These are phyloP conservation scores for Naematelia encephala DNA, from an alignment of 768 basidiomycete species.

Conservation along the genomic window DNA sequence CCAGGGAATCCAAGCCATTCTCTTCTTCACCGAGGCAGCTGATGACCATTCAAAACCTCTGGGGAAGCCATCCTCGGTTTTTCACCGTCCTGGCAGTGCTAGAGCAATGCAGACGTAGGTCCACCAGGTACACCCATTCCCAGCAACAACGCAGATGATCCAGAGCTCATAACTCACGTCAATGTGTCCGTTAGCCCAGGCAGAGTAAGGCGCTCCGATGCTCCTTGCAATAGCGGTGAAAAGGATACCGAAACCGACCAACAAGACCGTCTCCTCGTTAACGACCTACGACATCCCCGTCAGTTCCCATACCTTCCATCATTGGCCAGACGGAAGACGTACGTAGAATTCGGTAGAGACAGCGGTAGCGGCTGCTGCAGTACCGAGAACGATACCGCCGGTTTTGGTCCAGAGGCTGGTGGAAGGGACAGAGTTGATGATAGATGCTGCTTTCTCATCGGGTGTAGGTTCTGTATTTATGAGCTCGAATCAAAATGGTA, in stretches of 20 bases:
- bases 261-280: slow-evolving; percentile 91
- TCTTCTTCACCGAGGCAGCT: too few species aligned
- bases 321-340: slow-evolving; percentile 12
- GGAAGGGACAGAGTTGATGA: slow-evolving; percentile 79
- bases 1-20: too few species aligned
- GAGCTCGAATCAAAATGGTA: neutral
- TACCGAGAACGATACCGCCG: slow-evolving; percentile 83
- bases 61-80: neutral
- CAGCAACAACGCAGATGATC: neutral
- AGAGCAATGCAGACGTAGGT: neutral
- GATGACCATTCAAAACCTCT: too few species aligned
- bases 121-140: too few species aligned
- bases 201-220: slow-evolving; percentile 78
- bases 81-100: too few species aligned
- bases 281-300: slow-evolving; percentile 56
- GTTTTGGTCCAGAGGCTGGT: slow-evolving; percentile 87
- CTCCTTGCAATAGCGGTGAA: slow-evolving; percentile 66
- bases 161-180: slow-evolving; percentile 49
- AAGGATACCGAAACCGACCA: slow-evolving; percentile 77
- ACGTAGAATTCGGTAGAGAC: slow-evolving; percentile 95
- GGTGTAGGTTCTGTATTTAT: slow-evolving; percentile 60
- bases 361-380: slow-evolving; percentile 80
- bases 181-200: slow-evolving; percentile 89
- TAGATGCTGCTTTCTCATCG: slow-evolving; percentile 78
- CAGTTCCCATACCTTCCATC: slow-evolving; percentile 3